Base-by-base conservation (phyloP, 2,329 filamentous ascomycete genomes). In the Pestalotiopsis sp. region DNA sequence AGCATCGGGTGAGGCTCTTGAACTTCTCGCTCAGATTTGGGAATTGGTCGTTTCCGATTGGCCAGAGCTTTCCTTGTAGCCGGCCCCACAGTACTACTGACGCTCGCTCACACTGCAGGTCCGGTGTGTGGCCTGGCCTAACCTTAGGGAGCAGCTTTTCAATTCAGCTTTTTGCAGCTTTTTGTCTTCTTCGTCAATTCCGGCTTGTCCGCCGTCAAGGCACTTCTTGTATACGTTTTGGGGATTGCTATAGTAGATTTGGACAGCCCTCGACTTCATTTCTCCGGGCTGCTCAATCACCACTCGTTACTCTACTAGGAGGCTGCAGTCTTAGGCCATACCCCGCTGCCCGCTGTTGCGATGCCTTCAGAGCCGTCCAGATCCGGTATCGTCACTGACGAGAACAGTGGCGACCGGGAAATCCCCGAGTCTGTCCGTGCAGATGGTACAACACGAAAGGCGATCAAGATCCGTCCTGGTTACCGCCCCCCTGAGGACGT, bases 401-500 rank as follows among this genome's bases (percentile, higher is more conserved):
- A 90, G 65, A 79, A 81, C 71, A 93, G 89, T 73, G 97, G 96
- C 77, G 89, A 94, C 78, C 93, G 95, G 59, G 91, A 94, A 75
- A 98, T 99, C 69, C 96, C 96, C 31, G 89, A 95, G 58, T 98
- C 95, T 0, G 84, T 90, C 58, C 92, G 97, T 67, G 83, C 96
- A 27, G 96, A 99, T 78, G 96, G 96, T 69, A 94, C 92, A 65
- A 93, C 93, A n/a, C 90, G 96, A 68, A 97, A 93, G 78, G 95
- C 97, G 76, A 98, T 98, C 78, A 93, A 93, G 77, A 94, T 99
- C 70, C 90, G 94, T 38, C 95, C 96, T 0, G 97, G 96, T 67
- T 99, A 98, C 82, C 91, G 91, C 41, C 97, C 96, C 1, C 94
- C 95, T 0, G 96, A 99, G 82, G 96, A 99, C 81, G 92, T 98